Conservation (phyloP, 768 basidiomycete genomes). For the Suillus bovinus region DNA sequence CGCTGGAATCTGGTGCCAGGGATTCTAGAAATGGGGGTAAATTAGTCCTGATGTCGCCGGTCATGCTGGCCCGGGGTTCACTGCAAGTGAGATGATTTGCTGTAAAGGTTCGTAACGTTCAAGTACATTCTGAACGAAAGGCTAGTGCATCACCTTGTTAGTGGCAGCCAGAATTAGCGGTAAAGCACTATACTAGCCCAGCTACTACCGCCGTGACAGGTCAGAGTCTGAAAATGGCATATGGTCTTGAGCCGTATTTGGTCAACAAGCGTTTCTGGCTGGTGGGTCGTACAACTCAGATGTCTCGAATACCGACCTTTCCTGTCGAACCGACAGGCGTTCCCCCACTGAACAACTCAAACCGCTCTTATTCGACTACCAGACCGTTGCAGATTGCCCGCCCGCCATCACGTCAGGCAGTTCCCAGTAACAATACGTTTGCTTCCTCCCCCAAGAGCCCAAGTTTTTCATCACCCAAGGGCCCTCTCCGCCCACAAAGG, state of each 20-base stretch:
- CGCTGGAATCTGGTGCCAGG: neutral
- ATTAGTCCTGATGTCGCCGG: neutral
- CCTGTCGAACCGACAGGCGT: slow-evolving; percentile 42
- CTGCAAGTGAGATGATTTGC: neutral
- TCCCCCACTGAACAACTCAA: slow-evolving; percentile 44
- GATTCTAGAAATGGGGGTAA: slow-evolving; percentile 3
- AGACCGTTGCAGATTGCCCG: slow-evolving; percentile 65
- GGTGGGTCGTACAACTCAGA: slow-evolving; percentile 23
- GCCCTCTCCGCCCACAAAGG: slow-evolving; percentile 65
- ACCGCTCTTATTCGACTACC: slow-evolving; percentile 41
- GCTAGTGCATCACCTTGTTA: neutral
- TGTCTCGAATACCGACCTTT: slow-evolving; percentile 63
- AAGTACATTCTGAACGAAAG: neutral
- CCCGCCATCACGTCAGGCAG: slow-evolving; percentile 52
- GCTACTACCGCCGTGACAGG: too few relatives aligned
- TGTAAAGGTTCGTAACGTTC: neutral
- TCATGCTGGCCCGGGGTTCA: neutral
- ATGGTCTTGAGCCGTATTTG: neutral
- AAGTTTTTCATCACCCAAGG: slow-evolving; percentile 44
- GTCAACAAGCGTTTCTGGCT: neutral
- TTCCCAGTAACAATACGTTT: slow-evolving; percentile 45
- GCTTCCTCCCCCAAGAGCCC: slow-evolving; percentile 39
- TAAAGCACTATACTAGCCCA: too few relatives aligned
- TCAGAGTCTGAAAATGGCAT: neutral
- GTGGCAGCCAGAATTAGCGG: neutral